Percentiles rank a stretch among this genome's conserved stretches.
Evolutionary conservation across 768 basidiomycete species (phyloP).

Genomic region (Trametes cinnabarina): DNA sequence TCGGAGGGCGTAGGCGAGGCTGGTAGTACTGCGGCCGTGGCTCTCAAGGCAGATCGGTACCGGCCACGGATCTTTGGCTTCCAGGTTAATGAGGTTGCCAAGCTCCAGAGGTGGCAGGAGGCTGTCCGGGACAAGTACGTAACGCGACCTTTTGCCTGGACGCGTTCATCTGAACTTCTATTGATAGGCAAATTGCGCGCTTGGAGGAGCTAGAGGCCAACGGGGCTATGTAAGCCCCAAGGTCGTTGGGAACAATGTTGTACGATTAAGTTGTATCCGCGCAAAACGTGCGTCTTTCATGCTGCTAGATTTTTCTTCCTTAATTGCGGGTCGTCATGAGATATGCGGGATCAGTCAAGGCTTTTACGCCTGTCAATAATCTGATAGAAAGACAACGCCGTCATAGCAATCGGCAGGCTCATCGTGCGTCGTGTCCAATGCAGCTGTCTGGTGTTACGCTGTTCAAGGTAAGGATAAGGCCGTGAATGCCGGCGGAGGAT

Average conservation of each 20-base stretch:
- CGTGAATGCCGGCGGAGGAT: too few species aligned
- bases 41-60: conserved; percentile 89
- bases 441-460: too few species aligned
- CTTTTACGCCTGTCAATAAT: too few species aligned
- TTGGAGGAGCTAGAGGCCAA: conserved; percentile 39
- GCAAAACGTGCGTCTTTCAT: background rate
- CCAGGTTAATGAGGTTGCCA: conserved; percentile 91
- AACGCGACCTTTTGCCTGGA: too few species aligned
- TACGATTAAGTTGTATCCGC: conserved; percentile 2
- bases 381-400: too few species aligned
- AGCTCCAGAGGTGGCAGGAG: conserved; percentile 94
- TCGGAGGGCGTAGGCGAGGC: conserved; percentile 61
- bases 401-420: too few species aligned
- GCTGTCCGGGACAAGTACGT: conserved; percentile 82
- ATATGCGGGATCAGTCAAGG: too few species aligned
- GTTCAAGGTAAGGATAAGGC: too few species aligned
- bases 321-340: background rate
- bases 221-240: background rate
- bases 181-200: conserved; percentile 40
- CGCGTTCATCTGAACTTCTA: background rate
- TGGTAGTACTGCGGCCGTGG: conserved; percentile 76
- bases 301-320: background rate
- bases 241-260: background rate
- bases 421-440: too few species aligned
- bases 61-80: conserved; percentile 96